phyloP scores from a whole-genome alignment of 2,329 filamentous ascomycete genomes.

The Clonostachys sp. region DNA sequence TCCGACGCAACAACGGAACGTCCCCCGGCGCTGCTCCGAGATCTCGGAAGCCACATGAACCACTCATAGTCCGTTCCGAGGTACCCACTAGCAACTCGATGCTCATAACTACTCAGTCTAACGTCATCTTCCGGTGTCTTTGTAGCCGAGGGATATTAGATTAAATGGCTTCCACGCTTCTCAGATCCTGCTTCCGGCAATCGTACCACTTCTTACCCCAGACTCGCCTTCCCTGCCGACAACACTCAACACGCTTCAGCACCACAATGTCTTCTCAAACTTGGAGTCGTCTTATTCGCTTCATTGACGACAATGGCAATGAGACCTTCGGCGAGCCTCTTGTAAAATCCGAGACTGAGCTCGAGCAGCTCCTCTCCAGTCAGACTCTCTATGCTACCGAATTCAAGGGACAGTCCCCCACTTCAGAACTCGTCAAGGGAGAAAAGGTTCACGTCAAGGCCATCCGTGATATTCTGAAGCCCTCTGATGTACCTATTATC shows the following conservation, averaged over 20 bases:
- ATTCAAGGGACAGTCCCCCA: constrained; percentile 17
- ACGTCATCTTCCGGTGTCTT: no score
- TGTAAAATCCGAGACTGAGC: constrained; percentile 15
- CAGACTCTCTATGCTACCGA: constrained; percentile 18
- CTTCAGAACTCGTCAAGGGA: constrained; percentile 13
- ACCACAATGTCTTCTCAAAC: neutral
- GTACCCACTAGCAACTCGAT: no score
- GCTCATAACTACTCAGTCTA: no score
- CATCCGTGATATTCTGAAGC: constrained; percentile 18
- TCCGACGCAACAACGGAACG: no score
- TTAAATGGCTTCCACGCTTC: no score
- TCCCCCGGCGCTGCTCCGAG: no score
- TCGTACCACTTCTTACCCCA: no score
- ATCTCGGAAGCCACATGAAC: no score
- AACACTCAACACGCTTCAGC: neutral
- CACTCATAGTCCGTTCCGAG: no score
- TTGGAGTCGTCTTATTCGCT: constrained; percentile 25
- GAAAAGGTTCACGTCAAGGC: constrained; percentile 19
- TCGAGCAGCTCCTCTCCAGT: constrained; percentile 15
- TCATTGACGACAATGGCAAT: constrained; percentile 21
- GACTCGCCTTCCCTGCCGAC: constrained; percentile 2
- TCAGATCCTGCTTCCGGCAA: no score
- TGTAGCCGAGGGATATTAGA: no score
- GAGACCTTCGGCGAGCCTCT: constrained; percentile 25
- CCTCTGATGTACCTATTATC: constrained; percentile 25